Conservation (phyloP, 2,329 filamentous ascomycete species). For the Trichoderma hamatum region DNA sequence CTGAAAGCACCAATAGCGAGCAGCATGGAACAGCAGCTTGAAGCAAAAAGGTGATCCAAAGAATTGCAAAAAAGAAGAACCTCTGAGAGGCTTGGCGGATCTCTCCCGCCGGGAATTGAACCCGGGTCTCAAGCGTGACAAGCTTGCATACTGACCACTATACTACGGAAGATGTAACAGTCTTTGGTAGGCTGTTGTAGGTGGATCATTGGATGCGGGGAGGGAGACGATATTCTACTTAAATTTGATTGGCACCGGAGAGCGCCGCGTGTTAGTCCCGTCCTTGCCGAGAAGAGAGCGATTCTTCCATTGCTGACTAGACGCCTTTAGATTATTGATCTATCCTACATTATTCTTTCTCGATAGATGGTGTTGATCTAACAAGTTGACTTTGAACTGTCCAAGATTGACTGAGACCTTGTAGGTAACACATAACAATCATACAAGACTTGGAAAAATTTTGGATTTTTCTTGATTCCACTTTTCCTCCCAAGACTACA, state of each 20-base stretch:
- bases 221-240: not conserved
- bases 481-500: not conserved
- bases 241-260: not conserved
- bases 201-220: not conserved
- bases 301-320: too few species aligned
- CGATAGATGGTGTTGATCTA: too few species aligned
- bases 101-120: conserved; percentile 26
- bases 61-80: not conserved
- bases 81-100: not conserved
- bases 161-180: conserved; percentile 24
- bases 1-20: not conserved
- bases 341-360: not conserved
- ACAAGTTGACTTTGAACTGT: too few species aligned
- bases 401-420: not conserved
- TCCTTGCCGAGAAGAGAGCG: not conserved
- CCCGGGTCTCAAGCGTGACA: conserved; percentile 26
- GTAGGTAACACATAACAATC: not conserved
- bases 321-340: not conserved
- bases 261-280: not conserved
- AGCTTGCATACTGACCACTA: conserved; percentile 26
- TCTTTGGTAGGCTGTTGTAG: conserved; percentile 9
- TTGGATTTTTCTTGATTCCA: too few species aligned
- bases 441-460: not conserved
- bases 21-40: not conserved
- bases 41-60: not conserved